Conservation (phyloP, 2,329 filamentous ascomycete genomes). For the Grosmannia clavigera region DNA sequence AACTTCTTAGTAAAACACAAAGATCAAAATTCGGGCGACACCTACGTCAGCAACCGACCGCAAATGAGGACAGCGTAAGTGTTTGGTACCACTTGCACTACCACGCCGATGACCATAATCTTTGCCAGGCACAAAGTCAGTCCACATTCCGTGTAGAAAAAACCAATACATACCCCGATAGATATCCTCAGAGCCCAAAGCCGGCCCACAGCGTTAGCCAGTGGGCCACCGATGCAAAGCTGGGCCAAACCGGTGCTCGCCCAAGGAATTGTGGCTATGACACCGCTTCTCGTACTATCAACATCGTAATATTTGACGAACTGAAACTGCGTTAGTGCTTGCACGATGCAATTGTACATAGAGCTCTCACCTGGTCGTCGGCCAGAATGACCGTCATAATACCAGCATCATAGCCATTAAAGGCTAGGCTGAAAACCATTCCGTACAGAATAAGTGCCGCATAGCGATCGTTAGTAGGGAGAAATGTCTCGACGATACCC, state of each 20-base stretch:
- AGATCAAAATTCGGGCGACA: too few relatives aligned
- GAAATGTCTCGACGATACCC: background rate
- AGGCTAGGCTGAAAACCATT: conserved; percentile 2
- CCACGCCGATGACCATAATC: conserved; percentile 2
- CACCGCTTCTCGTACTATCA: background rate
- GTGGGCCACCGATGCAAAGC: conserved; percentile 1
- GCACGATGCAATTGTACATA: too few relatives aligned
- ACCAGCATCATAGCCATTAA: conserved; percentile 3
- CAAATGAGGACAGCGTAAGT: conserved; percentile 1
- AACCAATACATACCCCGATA: background rate
- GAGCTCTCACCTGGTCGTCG: background rate
- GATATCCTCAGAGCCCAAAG: conserved; percentile 3
- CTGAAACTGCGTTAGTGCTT: background rate
- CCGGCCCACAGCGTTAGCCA: conserved; percentile 1
- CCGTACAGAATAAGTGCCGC: conserved; percentile 1
- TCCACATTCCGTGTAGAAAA: too few relatives aligned
- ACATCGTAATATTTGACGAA: background rate
- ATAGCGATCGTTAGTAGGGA: conserved; percentile 2
- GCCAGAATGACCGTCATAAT: conserved; percentile 4
- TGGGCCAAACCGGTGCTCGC: conserved; percentile 2
- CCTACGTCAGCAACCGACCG: conserved; percentile 1
- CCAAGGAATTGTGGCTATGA: conserved; percentile 3
- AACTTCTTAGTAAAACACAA: too few relatives aligned
- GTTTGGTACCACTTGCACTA: conserved; percentile 2
- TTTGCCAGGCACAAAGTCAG: background rate